Conservation (phyloP, 2,329 filamentous ascomycete genomes). For the Penicillium carneum region DNA sequence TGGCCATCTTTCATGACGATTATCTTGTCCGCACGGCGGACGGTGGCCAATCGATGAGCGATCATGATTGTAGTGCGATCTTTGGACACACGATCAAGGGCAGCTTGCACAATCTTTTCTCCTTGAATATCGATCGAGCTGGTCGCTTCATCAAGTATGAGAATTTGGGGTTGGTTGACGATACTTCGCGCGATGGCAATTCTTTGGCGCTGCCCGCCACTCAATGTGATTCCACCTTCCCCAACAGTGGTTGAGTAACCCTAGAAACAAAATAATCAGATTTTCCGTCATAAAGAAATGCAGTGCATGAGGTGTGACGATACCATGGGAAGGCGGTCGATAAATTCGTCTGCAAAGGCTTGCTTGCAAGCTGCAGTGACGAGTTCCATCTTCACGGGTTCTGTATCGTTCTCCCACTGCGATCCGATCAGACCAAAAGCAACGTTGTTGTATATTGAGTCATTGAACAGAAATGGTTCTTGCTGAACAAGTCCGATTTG, state of each 20-base stretch:
- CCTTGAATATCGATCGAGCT: constrained; percentile 68
- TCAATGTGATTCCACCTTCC: constrained; percentile 77
- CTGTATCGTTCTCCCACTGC: constrained; percentile 45
- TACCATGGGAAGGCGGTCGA: constrained; percentile 64
- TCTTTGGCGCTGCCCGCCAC: constrained; percentile 84
- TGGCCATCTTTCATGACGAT: constrained; percentile 75
- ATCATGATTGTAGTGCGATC: constrained; percentile 78
- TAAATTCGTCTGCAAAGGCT: constrained; percentile 74
- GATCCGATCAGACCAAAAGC: constrained; percentile 61
- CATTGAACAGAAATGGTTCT: constrained; percentile 72
- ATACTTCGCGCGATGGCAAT: constrained; percentile 77
- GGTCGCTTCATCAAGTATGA: constrained; percentile 79
- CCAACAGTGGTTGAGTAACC: constrained; percentile 78
- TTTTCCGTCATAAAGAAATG: too few species aligned
- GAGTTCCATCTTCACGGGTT: constrained; percentile 54
- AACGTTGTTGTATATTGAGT: constrained; percentile 69
- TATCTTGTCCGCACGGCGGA: constrained; percentile 79
- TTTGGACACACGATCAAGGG: constrained; percentile 62
- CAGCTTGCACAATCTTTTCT: constrained; percentile 63
- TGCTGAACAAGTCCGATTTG: constrained; percentile 72
- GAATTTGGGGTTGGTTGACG: constrained; percentile 68
- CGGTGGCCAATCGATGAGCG: constrained; percentile 75
- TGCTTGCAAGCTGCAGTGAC: constrained; percentile 70
- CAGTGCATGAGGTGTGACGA: not conserved
- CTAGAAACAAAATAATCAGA: constrained; percentile 43